phyloP scores from a whole-genome alignment of 805 yeast genomes.

The Komagataella ulmi region DNA sequence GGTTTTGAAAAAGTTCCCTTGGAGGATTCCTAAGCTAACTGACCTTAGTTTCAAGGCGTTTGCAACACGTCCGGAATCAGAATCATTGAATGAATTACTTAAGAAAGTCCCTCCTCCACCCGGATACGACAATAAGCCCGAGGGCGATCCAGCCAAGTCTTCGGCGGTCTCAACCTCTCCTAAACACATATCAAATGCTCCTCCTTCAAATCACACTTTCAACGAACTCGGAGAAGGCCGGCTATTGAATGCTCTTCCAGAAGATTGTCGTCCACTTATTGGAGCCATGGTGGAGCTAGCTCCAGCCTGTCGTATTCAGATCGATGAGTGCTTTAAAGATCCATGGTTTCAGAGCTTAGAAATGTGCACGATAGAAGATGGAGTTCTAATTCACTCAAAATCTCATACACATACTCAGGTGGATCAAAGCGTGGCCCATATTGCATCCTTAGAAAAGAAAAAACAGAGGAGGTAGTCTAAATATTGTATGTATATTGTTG shows the following conservation, averaged over 20 bases:
- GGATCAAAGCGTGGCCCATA: constrained; percentile 90
- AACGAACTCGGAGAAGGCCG: constrained; percentile 61
- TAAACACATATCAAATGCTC: not conserved
- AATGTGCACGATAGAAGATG: constrained; percentile 50
- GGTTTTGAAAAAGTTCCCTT: constrained; percentile 84
- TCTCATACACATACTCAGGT: constrained; percentile 81
- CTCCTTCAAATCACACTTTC: constrained; percentile 37
- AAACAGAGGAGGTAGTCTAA: constrained; percentile 26
- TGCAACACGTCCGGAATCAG: constrained; percentile 60
- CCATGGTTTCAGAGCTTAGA: constrained; percentile 50
- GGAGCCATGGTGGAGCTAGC: constrained; percentile 73
- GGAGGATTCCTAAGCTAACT: constrained; percentile 79
- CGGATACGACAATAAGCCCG: constrained; percentile 7
- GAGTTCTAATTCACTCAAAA: constrained; percentile 22
- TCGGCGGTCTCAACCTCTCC: not conserved
- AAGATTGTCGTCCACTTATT: constrained; percentile 52
- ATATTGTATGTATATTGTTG: not conserved
- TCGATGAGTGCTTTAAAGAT: constrained; percentile 67
- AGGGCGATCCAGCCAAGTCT: constrained; percentile 6
- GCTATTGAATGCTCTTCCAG: constrained; percentile 56
- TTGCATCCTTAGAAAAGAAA: constrained; percentile 81
- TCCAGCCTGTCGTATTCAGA: constrained; percentile 74
- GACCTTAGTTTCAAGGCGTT: constrained; percentile 79
- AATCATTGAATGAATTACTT: constrained; percentile 48
- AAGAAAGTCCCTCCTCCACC: constrained; percentile 40